Evolutionary conservation across 192 early-diverging fungal species (phyloP), one percentile per base, ranked within the genome.

Genomic region (Backusella tarrabulga): DNA sequence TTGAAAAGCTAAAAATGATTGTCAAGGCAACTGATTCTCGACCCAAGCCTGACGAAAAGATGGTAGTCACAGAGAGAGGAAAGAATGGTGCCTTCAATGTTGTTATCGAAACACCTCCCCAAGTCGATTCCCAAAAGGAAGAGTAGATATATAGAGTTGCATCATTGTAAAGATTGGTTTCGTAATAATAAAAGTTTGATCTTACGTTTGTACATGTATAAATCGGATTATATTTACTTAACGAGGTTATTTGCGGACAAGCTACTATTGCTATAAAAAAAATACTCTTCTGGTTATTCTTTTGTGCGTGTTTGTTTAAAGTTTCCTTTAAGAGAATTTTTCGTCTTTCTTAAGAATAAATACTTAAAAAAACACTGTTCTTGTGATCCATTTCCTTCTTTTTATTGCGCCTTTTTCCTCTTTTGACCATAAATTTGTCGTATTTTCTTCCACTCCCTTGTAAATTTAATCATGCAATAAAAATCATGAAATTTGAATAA

Each of bases 71-170:
- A n/a, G 74, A 80, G 23, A 54, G 74, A 71, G 79, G 74, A 67
- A 75, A 69, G 50, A 71, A 71, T 36, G 79, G 79, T n/a, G 79
- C 74, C n/a, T 70, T 80, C n/a, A 56, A 74, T 67, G 79, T 75
- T 32, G 70, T 80, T 9, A 71, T 80, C 67, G 79, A 78, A 71
- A 74, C 72, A 60, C 72, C 72, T 40, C 4, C 72, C 36, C 23
- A 26, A 63, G 9, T 63, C 23, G 56, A 26, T 29, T 8, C 23
- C 2, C 56, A 63, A 63, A 63, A 63, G 26, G 56, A 63, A 29
- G 11, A 63, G 23, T 63, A 29, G 11, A 63, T 63, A n/a, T 63
- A 63, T 26, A 60, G 56, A 63, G 26, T 21, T 56, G n/a, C 21
- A 21, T n/a, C 6, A 54, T 21, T 54, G 21, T 21, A 54, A 54